Evolutionary conservation across 192 early-diverging fungal genomes (phyloP).

Genomic region (Oehlia diaphana): DNA sequence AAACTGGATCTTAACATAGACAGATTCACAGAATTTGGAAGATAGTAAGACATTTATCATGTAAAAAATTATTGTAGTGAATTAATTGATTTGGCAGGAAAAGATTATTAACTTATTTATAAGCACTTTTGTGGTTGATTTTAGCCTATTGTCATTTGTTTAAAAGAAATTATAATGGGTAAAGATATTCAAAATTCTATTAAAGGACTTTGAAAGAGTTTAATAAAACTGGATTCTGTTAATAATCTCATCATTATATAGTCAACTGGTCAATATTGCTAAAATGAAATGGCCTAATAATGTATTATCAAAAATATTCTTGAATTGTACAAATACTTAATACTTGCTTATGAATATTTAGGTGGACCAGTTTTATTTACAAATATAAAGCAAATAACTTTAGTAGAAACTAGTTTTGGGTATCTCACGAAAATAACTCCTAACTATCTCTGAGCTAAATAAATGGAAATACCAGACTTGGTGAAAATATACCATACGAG

Average conservation of each 20-base stretch:
- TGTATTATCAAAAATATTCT: background rate
- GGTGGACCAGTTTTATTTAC: background rate
- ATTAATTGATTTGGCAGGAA: background rate
- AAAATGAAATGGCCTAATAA: background rate
- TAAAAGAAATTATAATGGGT: slow-evolving; percentile 7
- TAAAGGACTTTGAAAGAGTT: background rate
- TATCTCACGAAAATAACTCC: background rate
- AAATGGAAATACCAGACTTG: background rate
- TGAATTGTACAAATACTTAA: background rate
- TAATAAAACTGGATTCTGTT: no score
- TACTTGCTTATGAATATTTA: slow-evolving; percentile 7
- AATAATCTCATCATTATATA: background rate
- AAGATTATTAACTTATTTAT: background rate
- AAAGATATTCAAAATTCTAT: background rate
- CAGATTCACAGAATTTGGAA: slow-evolving; percentile 13
- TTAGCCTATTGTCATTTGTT: slow-evolving; percentile 11
- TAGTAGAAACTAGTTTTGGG: slow-evolving; percentile 5
- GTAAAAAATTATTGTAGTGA: slow-evolving; percentile 2
- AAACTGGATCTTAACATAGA: background rate
- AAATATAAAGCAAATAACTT: background rate
- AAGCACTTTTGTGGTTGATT: background rate
- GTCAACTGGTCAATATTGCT: background rate
- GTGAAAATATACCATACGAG: background rate
- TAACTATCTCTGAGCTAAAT: background rate
- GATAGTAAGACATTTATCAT: background rate